Conservation (phyloP, 129 eudicot genomes). For the Saposhnikovia divaricata region DNA sequence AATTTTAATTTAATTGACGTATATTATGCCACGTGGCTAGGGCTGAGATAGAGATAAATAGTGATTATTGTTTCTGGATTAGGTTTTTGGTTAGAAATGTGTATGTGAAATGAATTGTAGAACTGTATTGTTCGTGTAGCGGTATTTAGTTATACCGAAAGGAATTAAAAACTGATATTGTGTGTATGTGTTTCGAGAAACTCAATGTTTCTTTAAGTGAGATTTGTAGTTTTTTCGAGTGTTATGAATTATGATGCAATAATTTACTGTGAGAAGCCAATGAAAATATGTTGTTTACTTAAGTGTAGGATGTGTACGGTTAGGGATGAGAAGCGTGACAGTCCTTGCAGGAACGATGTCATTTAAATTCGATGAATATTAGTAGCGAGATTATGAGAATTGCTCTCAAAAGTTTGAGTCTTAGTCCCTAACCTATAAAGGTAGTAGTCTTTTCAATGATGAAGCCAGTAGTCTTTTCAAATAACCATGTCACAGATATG, state of each 20-base stretch:
- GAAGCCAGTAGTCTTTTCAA: not conserved
- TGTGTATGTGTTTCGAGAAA: not conserved
- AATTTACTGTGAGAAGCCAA: not conserved
- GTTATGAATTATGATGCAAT: not conserved
- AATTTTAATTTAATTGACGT: not conserved
- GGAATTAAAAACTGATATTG: too few relatives aligned
- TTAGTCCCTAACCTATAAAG: not conserved
- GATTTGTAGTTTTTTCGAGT: not conserved
- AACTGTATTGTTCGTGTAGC: not conserved
- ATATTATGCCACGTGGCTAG: not conserved
- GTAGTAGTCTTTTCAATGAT: too few relatives aligned
- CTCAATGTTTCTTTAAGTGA: not conserved
- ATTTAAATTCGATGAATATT: not conserved
- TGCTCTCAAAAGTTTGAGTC: not conserved
- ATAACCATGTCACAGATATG: not conserved
- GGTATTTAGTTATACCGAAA: too few relatives aligned
- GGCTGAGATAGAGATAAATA: not conserved
- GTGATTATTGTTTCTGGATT: not conserved
- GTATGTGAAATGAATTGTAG: not conserved
- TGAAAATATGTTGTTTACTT: not conserved
- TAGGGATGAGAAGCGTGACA: not conserved
- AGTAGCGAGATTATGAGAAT: not conserved
- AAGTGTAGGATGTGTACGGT: not conserved
- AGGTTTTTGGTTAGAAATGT: not conserved
- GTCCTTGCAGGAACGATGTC: not conserved